phyloP scores from a whole-genome alignment of 805 yeast species.

The Kluyveromyces dobzhanskii region DNA sequence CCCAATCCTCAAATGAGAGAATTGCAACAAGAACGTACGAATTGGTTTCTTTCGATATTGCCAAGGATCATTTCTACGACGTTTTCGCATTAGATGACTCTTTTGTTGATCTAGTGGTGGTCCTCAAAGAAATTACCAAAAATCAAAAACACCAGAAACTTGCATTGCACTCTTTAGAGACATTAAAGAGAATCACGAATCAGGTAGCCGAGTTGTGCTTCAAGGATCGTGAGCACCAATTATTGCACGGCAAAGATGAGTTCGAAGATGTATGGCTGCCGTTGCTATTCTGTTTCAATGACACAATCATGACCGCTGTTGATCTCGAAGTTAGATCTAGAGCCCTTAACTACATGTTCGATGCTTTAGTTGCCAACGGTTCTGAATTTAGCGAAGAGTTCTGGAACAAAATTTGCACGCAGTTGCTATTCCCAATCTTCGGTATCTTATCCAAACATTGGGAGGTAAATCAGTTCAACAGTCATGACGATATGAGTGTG shows the following conservation, averaged over 20 bases:
- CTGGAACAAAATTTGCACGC: slow-evolving; percentile 76
- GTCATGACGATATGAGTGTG: slow-evolving; percentile 80
- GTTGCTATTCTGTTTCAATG: slow-evolving; percentile 74
- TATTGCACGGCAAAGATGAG: slow-evolving; percentile 32
- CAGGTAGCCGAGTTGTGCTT: slow-evolving; percentile 44
- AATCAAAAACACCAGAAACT: slow-evolving; percentile 74
- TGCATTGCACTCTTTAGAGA: slow-evolving; percentile 73
- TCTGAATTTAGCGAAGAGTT: slow-evolving; percentile 60
- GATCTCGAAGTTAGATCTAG: slow-evolving; percentile 91
- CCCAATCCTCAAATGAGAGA: slow-evolving; percentile 43
- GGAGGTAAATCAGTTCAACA: slow-evolving; percentile 57
- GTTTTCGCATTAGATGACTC: slow-evolving; percentile 63
- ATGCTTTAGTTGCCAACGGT: slow-evolving; percentile 72
- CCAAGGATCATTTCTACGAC: slow-evolving; percentile 49
- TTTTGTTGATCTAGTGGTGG: slow-evolving; percentile 53
- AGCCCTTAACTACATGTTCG: slow-evolving; percentile 78
- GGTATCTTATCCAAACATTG: slow-evolving; percentile 68
- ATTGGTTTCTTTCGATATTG: slow-evolving; percentile 49
- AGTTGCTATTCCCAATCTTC: slow-evolving; percentile 84
- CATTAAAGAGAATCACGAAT: slow-evolving; percentile 53
- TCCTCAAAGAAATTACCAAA: slow-evolving; percentile 75
- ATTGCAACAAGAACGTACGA: slow-evolving; percentile 58
- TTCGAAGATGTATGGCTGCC: slow-evolving; percentile 75
- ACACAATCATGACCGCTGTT: slow-evolving; percentile 84
- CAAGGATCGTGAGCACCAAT: slow-evolving; percentile 15